Evolutionary conservation across 192 early-diverging fungal genomes (phyloP).

Genomic region (Coemansia reversa): DNA sequence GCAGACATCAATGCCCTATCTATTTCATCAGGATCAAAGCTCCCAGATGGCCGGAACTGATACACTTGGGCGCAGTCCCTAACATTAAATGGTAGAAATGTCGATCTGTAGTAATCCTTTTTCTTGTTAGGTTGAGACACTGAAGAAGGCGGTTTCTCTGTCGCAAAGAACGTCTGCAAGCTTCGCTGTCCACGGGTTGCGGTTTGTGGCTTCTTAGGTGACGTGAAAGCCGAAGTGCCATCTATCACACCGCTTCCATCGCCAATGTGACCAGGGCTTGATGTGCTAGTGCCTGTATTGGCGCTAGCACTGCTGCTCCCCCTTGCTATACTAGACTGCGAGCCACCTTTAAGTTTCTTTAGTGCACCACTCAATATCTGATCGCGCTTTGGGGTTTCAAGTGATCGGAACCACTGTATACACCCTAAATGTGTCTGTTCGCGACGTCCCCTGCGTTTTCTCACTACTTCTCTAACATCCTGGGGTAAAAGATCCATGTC

Average conservation of each 20-base stretch:
- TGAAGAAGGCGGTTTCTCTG: slow-evolving; percentile 6
- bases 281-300: background rate
- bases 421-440: slow-evolving; percentile 24
- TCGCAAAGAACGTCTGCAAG: slow-evolving; percentile 46
- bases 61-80: slow-evolving; percentile 35
- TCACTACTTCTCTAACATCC: slow-evolving; percentile 29
- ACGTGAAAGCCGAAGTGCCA: background rate
- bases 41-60: slow-evolving; percentile 16
- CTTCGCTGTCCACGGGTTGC: slow-evolving; percentile 34
- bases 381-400: slow-evolving; percentile 14
- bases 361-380: slow-evolving; percentile 32
- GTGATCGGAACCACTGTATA: slow-evolving; percentile 24
- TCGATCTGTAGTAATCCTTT: slow-evolving; percentile 29
- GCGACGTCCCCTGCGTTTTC: slow-evolving; percentile 18
- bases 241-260: background rate
- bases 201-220: slow-evolving; percentile 8
- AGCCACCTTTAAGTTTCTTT: slow-evolving; percentile 29
- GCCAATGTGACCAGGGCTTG: background rate
- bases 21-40: slow-evolving; percentile 35
- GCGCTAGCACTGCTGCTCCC: background rate
- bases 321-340: background rate
- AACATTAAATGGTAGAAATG: slow-evolving; percentile 47
- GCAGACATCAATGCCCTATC: slow-evolving; percentile 27
- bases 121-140: background rate
- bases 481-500: slow-evolving; percentile 30